Evolutionary conservation across 768 basidiomycete species (phyloP), one percentile per base, ranked within the genome.

Genomic region (Phylloporus arenicola): DNA sequence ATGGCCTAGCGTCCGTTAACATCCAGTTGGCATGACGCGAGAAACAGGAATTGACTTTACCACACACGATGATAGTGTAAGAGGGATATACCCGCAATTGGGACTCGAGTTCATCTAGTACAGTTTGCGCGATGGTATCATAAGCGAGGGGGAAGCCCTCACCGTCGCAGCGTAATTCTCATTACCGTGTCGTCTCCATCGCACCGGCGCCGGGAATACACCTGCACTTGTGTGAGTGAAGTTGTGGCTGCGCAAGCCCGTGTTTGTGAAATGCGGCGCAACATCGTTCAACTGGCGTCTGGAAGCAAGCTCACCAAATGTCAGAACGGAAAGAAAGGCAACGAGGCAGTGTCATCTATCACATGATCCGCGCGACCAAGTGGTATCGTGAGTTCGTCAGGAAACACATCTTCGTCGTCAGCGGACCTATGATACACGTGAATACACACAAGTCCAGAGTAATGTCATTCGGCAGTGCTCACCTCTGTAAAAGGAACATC

Each of bases 401-500:
- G 83, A 34, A 86, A 68, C 39, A 71, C 68, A 43, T 82, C 84
- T 51, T 72, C 69, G 50, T 83, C 83, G 52, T 74, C 77, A 59
- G 75, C 71, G 48, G 75, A 75, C 64, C 83, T 84, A 50, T 46
- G 11, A 4, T 30, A 22, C n/a, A 16, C 13, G 17, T 41, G 19
- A 48, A 30, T 53, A 22, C 29, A 44, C 20, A n/a, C 29, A 49
- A 37, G 44, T 50, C 42, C 4, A 17, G n/a, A 50, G 38, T 39
- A 52, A 52, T 6, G 33, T 17, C 13, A 40, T 47, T 27, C 29
- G 37, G 35, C 4, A 2, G 11, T 27, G 43, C 59, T 40, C 72
- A 88, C 88, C 86, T 77, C 39, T 82, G 80, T 48, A 90, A 75
- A 20, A 86, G 70, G 27, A 77, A 68, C 81, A 86, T 81, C 70